phyloP scores from a whole-genome alignment of 2,329 filamentous ascomycete species.

The Aspergillus persii region DNA sequence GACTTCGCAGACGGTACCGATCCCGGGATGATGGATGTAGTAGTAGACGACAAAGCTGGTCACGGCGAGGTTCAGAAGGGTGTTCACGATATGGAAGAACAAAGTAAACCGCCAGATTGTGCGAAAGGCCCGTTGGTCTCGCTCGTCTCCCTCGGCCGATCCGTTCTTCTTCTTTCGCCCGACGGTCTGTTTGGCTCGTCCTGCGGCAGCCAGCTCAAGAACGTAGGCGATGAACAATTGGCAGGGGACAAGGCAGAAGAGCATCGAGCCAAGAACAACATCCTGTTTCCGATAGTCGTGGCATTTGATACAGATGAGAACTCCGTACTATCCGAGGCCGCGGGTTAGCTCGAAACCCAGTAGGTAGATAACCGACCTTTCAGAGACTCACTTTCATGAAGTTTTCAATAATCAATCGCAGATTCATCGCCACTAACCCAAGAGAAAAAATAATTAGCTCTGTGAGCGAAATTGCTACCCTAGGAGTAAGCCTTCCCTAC shows the following conservation, averaged over 20 bases:
- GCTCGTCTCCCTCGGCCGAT: constrained; percentile 57
- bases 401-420: constrained; percentile 94
- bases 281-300: constrained; percentile 83
- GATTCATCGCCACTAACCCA: constrained; percentile 76
- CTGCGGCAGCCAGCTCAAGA: constrained; percentile 80
- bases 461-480: background rate
- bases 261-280: constrained; percentile 67
- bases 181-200: constrained; percentile 69
- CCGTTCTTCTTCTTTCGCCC: constrained; percentile 56
- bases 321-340: constrained; percentile 67
- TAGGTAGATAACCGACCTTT: background rate
- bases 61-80: constrained; percentile 73
- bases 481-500: constrained; percentile 48
- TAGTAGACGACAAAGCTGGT: constrained; percentile 87
- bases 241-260: constrained; percentile 85
- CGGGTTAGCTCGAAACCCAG: background rate
- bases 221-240: constrained; percentile 88
- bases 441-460: constrained; percentile 10
- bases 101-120: constrained; percentile 78
- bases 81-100: constrained; percentile 77
- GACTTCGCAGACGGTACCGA: constrained; percentile 84
- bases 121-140: constrained; percentile 63
- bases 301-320: constrained; percentile 86
- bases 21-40: constrained; percentile 86
- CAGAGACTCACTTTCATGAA: constrained; percentile 72